Percentiles rank a stretch among this genome's conserved stretches.
These are phyloP conservation scores for Aspergillus clavatus DNA, from an alignment of 2,329 filamentous ascomycete genomes.

Conservation along the genomic window DNA sequence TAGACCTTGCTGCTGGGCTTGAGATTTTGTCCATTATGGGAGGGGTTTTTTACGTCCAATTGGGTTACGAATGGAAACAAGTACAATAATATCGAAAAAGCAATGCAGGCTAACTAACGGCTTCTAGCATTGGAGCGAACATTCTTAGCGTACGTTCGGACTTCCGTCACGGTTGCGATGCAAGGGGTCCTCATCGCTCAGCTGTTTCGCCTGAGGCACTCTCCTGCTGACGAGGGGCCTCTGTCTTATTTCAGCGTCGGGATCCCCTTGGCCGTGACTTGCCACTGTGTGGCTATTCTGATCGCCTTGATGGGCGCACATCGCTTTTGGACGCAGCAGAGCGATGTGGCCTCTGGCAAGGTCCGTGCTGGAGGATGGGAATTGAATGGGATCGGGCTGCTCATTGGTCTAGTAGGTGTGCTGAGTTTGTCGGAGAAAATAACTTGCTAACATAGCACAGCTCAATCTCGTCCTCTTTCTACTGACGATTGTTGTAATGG, in stretches of 20 bases:
- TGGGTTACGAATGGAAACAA: background rate
- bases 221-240: conserved; percentile 15
- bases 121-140: conserved; percentile 65
- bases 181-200: conserved; percentile 62
- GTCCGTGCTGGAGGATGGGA: conserved; percentile 58
- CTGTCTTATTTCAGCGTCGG: conserved; percentile 60
- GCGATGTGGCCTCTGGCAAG: conserved; percentile 54
- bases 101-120: conserved; percentile 1
- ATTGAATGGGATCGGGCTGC: conserved; percentile 45
- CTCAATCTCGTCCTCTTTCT: background rate
- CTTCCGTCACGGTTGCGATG: conserved; percentile 64
- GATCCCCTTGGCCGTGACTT: conserved; percentile 51
- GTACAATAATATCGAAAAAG: background rate
- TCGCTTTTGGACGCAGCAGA: conserved; percentile 59
- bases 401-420: conserved; percentile 47
- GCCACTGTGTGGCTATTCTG: conserved; percentile 48
- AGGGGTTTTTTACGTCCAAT: background rate
- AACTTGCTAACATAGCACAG: background rate
- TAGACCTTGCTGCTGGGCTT: conserved; percentile 3
- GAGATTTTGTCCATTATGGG: background rate
- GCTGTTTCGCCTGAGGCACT: conserved; percentile 56
- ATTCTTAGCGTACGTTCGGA: conserved; percentile 68
- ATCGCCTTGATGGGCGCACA: conserved; percentile 51
- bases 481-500: background rate
- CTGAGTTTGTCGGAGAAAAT: background rate